Evolutionary conservation across 2,329 filamentous ascomycete species (phyloP), one percentile per base, ranked within the genome.

Genomic region (Colletotrichum godetiae): DNA sequence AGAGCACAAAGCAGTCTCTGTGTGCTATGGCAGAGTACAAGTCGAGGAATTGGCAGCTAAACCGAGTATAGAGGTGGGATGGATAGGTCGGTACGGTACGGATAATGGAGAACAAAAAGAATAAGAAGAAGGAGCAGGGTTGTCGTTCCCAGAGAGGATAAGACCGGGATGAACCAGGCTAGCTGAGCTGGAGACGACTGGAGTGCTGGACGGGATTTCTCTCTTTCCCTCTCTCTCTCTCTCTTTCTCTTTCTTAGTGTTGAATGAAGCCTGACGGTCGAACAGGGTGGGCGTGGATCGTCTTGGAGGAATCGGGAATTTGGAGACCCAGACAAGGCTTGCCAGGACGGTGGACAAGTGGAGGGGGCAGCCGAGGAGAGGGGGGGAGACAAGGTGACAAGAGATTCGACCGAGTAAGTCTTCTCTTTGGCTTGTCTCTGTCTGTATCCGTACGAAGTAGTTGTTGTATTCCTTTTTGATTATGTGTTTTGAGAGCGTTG

Each of bases 301-400:
- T 49, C 42, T 49, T 49, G 19, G 42, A 49, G 42, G 19, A 49
- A 49, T 56, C 27, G 53, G 53, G 53, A 56, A 56, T 56, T 24
- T 56, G 27, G 15, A n/a, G 59, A 46, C 59, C 13, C 42, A n/a
- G 37, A 15, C 37, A 42, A 42, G 37, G 12, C 81, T 78, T 1
- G 79, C 84, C 75, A 89, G 88, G n/a, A 83, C 79, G 0, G 88
- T 88, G 24, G 84, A 83, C 27, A 29, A 13, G 80, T 79, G 73
- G 89, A 86, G 0, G 90, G 90, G 0, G 90, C 86, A 2, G 88
- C 88, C 0, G 86, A 84, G 76, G 89, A 90, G 27, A n/a, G 0
- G 42, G 8, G 42, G 19, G 19, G 19, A 49, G 42, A 49, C 8
- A 42, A 13, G 19, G 37, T 42, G 42, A 49, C 27, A 58, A 58